Conservation (phyloP, 768 basidiomycete species). For the Termitomyces sp. region DNA sequence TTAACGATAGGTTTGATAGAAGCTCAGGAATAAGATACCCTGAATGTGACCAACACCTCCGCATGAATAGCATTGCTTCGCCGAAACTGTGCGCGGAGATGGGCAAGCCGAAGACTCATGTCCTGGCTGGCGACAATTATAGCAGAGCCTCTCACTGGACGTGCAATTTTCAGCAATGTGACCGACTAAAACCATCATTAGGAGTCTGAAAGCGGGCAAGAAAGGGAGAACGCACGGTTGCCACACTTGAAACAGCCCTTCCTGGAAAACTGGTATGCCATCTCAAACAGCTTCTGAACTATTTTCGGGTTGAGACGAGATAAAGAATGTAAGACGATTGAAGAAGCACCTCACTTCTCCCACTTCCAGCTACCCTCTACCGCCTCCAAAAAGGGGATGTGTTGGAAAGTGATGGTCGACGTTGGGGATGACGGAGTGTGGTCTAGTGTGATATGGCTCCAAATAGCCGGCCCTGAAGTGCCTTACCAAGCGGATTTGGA, state of each 20-base stretch:
- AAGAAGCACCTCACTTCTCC: slow-evolving; percentile 62
- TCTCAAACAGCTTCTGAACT: slow-evolving; percentile 44
- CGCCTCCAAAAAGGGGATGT: slow-evolving; percentile 54
- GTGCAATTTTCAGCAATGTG: slow-evolving; percentile 93
- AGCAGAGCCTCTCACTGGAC: slow-evolving; percentile 86
- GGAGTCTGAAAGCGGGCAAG: not conserved
- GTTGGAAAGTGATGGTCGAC: slow-evolving; percentile 32
- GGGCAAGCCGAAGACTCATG: slow-evolving; percentile 90
- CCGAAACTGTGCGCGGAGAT: slow-evolving; percentile 73
- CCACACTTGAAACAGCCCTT: slow-evolving; percentile 95
- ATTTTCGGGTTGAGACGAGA: slow-evolving; percentile 9
- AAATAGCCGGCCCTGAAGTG: slow-evolving; percentile 26
- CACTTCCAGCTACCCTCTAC: slow-evolving; percentile 71
- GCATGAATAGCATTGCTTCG: slow-evolving; percentile 92
- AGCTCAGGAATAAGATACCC: slow-evolving; percentile 24
- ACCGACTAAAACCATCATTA: slow-evolving; percentile 54
- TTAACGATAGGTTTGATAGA: slow-evolving; percentile 4
- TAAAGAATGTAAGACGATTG: not conserved
- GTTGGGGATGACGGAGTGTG: slow-evolving; percentile 14
- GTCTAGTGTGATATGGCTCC: slow-evolving; percentile 1
- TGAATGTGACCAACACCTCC: slow-evolving; percentile 90
- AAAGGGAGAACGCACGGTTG: slow-evolving; percentile 58
- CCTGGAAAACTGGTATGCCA: slow-evolving; percentile 82
- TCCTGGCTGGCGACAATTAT: slow-evolving; percentile 93
- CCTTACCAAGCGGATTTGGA: slow-evolving; percentile 11